These are phyloP conservation scores for Colletotrichum musae DNA, from an alignment of 2,329 filamentous ascomycete genomes.

Conservation along the genomic window DNA sequence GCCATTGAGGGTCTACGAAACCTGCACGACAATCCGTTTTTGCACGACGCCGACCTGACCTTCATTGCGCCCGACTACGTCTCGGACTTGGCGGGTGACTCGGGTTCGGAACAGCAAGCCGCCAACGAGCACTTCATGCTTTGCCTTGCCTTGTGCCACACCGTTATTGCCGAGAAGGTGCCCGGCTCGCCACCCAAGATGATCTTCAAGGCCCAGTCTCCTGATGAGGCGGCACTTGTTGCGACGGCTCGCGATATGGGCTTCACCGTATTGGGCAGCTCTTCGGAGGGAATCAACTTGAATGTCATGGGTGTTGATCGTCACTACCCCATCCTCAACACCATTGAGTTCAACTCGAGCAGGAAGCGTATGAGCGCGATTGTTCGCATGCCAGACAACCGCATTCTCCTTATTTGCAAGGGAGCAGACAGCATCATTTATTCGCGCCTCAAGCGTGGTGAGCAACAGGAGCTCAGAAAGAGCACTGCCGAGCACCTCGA, in stretches of 20 bases:
- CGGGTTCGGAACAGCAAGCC: constrained; percentile 80
- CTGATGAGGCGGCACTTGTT: constrained; percentile 95
- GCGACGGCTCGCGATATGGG: constrained; percentile 95
- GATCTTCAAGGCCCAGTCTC: constrained; percentile 96
- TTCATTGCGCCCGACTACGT: constrained; percentile 95
- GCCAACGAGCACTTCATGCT: constrained; percentile 95
- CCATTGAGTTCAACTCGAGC: constrained; percentile 96
- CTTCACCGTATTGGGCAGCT: constrained; percentile 89
- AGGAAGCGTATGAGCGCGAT: constrained; percentile 99
- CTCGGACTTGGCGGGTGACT: constrained; percentile 82
- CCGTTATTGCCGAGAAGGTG: constrained; percentile 90
- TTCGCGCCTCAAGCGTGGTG: constrained; percentile 85
- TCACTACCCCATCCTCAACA: constrained; percentile 91
- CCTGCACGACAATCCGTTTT: constrained; percentile 90
- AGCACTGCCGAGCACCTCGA: constrained; percentile 94
- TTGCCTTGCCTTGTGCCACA: constrained; percentile 94
- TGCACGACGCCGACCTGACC: constrained; percentile 90
- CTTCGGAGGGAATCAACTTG: constrained; percentile 84
- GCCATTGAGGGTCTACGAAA: constrained; percentile 82
- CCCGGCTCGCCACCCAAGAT: constrained; percentile 94
- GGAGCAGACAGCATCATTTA: constrained; percentile 98
- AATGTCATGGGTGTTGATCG: constrained; percentile 90
- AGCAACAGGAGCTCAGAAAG: constrained; percentile 87
- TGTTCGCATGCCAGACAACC: constrained; percentile 91
- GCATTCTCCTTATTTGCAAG: constrained; percentile 95